phyloP scores from a whole-genome alignment of 2,329 filamentous ascomycete genomes.

The Alternaria sp. region DNA sequence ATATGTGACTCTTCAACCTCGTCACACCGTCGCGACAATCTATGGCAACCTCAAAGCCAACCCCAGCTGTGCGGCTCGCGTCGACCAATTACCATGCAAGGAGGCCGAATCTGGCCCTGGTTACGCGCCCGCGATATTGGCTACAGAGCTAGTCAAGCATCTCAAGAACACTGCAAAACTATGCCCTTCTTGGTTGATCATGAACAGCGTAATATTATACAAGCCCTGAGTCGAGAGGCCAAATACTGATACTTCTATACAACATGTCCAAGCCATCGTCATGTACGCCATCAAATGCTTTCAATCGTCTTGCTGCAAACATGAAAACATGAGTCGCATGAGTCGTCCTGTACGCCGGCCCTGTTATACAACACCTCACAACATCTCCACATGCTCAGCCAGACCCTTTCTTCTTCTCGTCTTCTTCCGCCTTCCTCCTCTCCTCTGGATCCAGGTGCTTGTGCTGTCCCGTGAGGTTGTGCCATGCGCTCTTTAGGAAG shows the following conservation, averaged over 20 bases:
- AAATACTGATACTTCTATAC: constrained; percentile 33
- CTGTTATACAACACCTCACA: constrained; percentile 18
- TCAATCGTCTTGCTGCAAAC: constrained; percentile 25
- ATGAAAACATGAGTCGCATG: constrained; percentile 10
- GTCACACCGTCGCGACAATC: constrained; percentile 38
- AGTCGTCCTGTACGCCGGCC: constrained; percentile 18
- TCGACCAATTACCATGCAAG: constrained; percentile 28
- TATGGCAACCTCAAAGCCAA: constrained; percentile 28
- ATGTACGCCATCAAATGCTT: constrained; percentile 44
- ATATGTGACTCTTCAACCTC: constrained; percentile 8
- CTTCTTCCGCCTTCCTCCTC: constrained; percentile 46
- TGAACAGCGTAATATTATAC: constrained; percentile 26
- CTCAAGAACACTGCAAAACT: background rate
- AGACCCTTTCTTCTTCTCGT: constrained; percentile 45
- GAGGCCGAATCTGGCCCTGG: constrained; percentile 25
- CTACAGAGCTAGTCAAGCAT: constrained; percentile 6
- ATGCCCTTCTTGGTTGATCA: constrained; percentile 2
- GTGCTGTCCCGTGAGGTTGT: constrained; percentile 82
- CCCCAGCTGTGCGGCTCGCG: constrained; percentile 36
- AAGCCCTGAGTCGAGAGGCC: constrained; percentile 49
- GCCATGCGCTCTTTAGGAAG: constrained; percentile 93
- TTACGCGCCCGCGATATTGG: constrained; percentile 39
- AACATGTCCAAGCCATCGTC: constrained; percentile 18
- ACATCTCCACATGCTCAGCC: constrained; percentile 34
- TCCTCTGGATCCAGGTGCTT: constrained; percentile 32